Evolutionary conservation across 202 grass and related monocot species (phyloP).

Genomic region (Setaria viridis): DNA sequence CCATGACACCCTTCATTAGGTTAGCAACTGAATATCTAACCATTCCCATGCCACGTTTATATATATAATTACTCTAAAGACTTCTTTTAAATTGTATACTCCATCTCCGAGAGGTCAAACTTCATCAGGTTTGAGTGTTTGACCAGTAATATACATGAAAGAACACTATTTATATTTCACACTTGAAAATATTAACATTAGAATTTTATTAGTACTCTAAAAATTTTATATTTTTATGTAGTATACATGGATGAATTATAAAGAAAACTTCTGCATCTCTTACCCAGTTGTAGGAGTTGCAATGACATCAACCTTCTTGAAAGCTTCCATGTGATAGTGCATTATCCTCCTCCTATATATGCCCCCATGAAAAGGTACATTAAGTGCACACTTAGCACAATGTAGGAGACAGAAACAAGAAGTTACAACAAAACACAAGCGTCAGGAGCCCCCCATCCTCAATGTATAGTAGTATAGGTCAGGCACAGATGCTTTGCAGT

Average conservation of each 20-base stretch:
- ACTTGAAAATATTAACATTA: neutral
- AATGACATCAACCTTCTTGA: constrained; percentile 96
- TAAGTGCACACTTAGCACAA: constrained; percentile 26
- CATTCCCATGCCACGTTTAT: neutral
- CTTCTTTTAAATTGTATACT: neutral
- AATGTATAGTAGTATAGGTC: neutral
- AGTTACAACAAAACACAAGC: constrained; percentile 14
- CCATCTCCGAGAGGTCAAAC: neutral
- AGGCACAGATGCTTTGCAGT: constrained; percentile 23
- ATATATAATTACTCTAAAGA: neutral
- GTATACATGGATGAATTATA: neutral
- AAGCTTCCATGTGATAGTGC: constrained; percentile 96
- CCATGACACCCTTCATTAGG: neutral
- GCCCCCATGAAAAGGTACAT: constrained; percentile 36
- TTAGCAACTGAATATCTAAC: neutral
- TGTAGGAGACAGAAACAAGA: neutral
- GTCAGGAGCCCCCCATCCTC: neutral
- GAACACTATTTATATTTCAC: neutral
- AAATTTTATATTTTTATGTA: neutral
- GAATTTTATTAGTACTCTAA: neutral
- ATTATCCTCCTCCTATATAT: constrained; percentile 91
- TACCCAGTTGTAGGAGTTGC: constrained; percentile 98
- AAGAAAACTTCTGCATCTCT: constrained; percentile 38
- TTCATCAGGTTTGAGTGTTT: neutral
- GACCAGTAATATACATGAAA: neutral